These are phyloP conservation scores for Acaromyces ingoldii DNA, from an alignment of 1,284 basidiomycete genomes.

Conservation along the genomic window DNA sequence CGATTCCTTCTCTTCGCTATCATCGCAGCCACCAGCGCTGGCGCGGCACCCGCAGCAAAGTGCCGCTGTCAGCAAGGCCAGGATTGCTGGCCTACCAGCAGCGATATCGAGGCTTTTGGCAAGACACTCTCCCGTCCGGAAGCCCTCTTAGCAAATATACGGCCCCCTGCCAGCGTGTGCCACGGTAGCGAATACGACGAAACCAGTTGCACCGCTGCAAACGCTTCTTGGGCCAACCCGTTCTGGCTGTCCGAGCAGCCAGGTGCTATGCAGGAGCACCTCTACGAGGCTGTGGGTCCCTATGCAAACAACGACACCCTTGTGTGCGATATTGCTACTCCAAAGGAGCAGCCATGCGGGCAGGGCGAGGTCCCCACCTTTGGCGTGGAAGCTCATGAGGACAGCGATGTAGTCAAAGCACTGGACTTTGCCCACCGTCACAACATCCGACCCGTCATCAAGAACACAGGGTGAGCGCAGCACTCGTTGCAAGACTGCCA, in stretches of 20 bases:
- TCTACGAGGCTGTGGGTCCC: not conserved
- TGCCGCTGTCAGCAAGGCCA: constrained; percentile 4
- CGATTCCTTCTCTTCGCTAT: too few species aligned
- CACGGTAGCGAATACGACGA: too few species aligned
- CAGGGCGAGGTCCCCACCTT: constrained; percentile 7
- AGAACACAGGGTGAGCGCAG: too few species aligned
- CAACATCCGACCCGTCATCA: too few species aligned
- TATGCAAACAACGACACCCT: constrained; percentile 1
- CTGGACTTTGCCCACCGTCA: constrained; percentile 13
- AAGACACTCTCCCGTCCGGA: constrained; percentile 1
- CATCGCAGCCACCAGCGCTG: too few species aligned
- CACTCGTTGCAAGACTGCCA: too few species aligned
- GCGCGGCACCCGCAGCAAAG: not conserved
- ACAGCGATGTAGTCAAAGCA: constrained; percentile 2
- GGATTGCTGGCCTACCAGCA: constrained; percentile 7
- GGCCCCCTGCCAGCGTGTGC: too few species aligned
- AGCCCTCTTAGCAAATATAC: too few species aligned
- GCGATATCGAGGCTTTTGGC: constrained; percentile 6
- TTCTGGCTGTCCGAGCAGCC: not conserved
- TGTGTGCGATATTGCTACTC: not conserved
- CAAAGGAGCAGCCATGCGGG: not conserved
- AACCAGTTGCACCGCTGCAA: not conserved
- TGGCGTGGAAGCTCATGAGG: constrained; percentile 3
- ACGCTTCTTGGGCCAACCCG: not conserved
- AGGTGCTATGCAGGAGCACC: not conserved